Conservation (phyloP, 2,329 filamentous ascomycete species). For the Colletotrichum truncatum region DNA sequence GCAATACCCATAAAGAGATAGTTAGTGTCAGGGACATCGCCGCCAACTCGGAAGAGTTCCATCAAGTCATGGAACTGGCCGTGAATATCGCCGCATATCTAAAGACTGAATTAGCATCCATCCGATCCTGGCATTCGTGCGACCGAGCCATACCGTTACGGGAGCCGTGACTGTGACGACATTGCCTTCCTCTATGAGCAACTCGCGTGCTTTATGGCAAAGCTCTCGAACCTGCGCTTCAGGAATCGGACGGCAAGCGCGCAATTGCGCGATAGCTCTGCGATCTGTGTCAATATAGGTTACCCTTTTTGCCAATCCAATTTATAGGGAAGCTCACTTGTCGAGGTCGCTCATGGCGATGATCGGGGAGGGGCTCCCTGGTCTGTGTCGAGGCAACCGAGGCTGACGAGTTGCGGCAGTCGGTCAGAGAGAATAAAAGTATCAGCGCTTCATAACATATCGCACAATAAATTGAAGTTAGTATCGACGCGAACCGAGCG, state of each 20-base stretch:
- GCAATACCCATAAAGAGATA: conserved; percentile 93
- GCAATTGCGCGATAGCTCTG: conserved; percentile 94
- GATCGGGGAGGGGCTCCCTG: conserved; percentile 11
- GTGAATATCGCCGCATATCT: conserved; percentile 97
- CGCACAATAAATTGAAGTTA: not conserved
- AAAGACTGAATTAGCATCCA: not conserved
- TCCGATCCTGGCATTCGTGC: not conserved
- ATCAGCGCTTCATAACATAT: not conserved
- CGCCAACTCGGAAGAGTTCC: conserved; percentile 94
- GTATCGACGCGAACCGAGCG: not conserved
- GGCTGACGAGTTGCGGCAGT: conserved; percentile 3
- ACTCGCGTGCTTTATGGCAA: conserved; percentile 95
- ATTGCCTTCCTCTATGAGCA: conserved; percentile 97
- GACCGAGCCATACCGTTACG: conserved; percentile 74
- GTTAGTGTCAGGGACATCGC: conserved; percentile 93
- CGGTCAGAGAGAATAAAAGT: not conserved
- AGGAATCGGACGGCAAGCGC: conserved; percentile 94
- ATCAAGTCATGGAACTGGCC: conserved; percentile 97
- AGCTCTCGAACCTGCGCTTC: conserved; percentile 95
- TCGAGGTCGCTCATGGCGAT: conserved; percentile 89
- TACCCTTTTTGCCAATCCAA: not conserved
- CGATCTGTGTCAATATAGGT: conserved; percentile 18
- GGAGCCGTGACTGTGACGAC: conserved; percentile 95
- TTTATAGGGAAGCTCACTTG: conserved; percentile 64
- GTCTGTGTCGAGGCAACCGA: conserved; percentile 10